Percentiles rank a stretch among this genome's conserved stretches.
phyloP scores from a whole-genome alignment of 148 eudicot species.

The Spergularia marina region DNA sequence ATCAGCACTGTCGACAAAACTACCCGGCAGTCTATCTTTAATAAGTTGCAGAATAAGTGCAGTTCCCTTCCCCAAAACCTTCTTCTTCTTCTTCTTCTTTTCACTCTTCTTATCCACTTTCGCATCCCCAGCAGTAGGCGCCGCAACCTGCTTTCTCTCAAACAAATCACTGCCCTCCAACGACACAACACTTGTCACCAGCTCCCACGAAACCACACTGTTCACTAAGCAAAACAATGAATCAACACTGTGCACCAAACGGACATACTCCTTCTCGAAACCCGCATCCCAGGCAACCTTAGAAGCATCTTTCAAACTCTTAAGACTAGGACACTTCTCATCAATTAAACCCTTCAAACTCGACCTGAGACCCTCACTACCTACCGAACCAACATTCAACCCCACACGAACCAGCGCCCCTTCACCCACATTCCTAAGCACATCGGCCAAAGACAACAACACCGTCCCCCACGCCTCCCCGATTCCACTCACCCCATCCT shows the following conservation, averaged over 20 bases:
- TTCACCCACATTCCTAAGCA: slow-evolving; percentile 46
- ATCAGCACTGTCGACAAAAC: slow-evolving; percentile 23
- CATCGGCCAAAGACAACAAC: slow-evolving; percentile 28
- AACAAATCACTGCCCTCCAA: slow-evolving; percentile 51
- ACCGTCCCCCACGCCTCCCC: slow-evolving; percentile 33
- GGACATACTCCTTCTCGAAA: slow-evolving; percentile 36
- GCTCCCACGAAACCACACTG: slow-evolving; percentile 61
- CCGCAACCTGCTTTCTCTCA: slow-evolving; percentile 16
- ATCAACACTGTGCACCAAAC: slow-evolving; percentile 47
- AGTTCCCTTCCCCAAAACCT: slow-evolving; percentile 79
- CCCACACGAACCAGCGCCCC: slow-evolving; percentile 45
- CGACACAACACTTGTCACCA: slow-evolving; percentile 41
- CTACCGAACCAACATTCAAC: slow-evolving; percentile 32
- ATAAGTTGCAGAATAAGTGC: slow-evolving; percentile 50
- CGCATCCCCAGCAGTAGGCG: slow-evolving; percentile 25
- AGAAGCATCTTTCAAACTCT: slow-evolving; percentile 30
- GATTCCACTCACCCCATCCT: slow-evolving; percentile 24
- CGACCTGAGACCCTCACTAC: slow-evolving; percentile 28
- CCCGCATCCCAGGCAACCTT: slow-evolving; percentile 34
- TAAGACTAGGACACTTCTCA: slow-evolving; percentile 36
- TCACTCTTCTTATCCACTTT: slow-evolving; percentile 50
- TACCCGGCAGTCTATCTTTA: slow-evolving; percentile 48
- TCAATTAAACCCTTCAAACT: slow-evolving; percentile 35
- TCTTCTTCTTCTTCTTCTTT: slow-evolving; percentile 46
- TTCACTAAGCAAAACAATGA: slow-evolving; percentile 42